A percentile compares a stretch with the other conserved stretches of the same genome.
Conservation (phyloP, 352 stramenopile genomes). For the Phytophthora ohioensis region DNA sequence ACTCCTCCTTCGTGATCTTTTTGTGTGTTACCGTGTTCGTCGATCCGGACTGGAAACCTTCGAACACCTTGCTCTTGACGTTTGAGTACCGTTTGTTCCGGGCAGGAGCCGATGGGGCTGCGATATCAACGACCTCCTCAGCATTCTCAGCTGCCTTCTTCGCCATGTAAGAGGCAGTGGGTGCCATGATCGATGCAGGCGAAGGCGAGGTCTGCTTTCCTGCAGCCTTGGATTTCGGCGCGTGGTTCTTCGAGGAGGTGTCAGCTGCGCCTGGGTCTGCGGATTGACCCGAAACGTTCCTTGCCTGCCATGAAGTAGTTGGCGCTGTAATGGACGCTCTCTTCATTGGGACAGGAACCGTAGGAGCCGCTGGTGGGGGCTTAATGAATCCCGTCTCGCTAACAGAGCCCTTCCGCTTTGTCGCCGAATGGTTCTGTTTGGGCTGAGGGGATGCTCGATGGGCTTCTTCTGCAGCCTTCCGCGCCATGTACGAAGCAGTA, state of each 20-base stretch:
- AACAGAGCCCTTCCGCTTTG: constrained; percentile 23
- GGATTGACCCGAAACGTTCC: constrained; percentile 9
- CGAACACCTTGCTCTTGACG: constrained; percentile 63
- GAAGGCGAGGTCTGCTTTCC: constrained; percentile 21
- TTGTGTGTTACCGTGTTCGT: constrained; percentile 30
- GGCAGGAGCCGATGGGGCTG: constrained; percentile 4
- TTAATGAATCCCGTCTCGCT: constrained; percentile 42
- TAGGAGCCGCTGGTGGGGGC: constrained; percentile 30
- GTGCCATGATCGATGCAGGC: constrained; percentile 40
- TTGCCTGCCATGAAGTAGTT: constrained; percentile 42
- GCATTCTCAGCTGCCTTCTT: constrained; percentile 39
- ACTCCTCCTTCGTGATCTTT: constrained; percentile 49
- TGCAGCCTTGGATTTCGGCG: constrained; percentile 4
- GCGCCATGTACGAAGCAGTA: constrained; percentile 41
- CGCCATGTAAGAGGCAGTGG: constrained; percentile 42
- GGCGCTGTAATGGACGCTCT: constrained; percentile 46
- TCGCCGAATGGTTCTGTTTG: constrained; percentile 18
- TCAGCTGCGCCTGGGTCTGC: neutral
- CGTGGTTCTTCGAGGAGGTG: constrained; percentile 1
- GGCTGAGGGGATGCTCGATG: constrained; percentile 9
- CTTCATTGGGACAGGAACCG: constrained; percentile 38
- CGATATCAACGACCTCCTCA: neutral
- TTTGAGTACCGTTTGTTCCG: constrained; percentile 56
- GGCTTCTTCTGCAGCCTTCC: constrained; percentile 26
- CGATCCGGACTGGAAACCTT: constrained; percentile 32